Evolutionary conservation across 2,329 filamentous ascomycete genomes (phyloP).

Genomic region (Sporothrix inflata): DNA sequence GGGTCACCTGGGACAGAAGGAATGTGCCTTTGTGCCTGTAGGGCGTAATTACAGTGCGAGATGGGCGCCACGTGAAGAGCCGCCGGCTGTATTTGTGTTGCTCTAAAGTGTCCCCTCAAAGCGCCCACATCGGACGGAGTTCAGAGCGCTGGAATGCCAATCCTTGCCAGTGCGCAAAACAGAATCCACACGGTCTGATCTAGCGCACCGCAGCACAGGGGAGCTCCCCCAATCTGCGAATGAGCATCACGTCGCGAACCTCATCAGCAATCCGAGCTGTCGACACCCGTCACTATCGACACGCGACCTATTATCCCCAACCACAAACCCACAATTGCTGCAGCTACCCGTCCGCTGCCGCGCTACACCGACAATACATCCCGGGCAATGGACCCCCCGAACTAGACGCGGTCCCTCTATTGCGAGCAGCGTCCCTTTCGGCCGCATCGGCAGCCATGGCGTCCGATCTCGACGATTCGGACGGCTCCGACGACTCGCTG

Average conservation of each 20-base stretch:
- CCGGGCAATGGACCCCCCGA: constrained; percentile 11
- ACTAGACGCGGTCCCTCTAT: not conserved
- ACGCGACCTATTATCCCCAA: not conserved
- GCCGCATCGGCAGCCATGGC: constrained; percentile 46
- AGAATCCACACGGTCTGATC: not conserved
- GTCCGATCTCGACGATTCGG: constrained; percentile 41
- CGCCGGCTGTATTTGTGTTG: no score
- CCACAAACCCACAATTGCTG: not conserved
- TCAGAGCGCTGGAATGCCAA: no score
- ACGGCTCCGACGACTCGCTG: constrained; percentile 49
- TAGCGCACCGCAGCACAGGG: not conserved
- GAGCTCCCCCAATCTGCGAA: not conserved
- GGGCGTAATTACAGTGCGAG: not conserved
- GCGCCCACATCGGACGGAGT: no score
- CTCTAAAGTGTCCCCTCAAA: not conserved
- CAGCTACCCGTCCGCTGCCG: not conserved
- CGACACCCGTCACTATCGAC: not conserved
- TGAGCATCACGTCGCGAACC: not conserved
- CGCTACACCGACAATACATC: not conserved
- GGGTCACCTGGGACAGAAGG: no score
- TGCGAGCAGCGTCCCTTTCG: not conserved
- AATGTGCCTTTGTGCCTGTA: not conserved
- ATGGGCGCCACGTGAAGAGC: not conserved
- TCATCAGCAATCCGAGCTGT: not conserved
- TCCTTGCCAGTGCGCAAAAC: not conserved